Evolutionary conservation across 257 asterid genomes (phyloP).

Genomic region (Cynanchum wilfordii): DNA sequence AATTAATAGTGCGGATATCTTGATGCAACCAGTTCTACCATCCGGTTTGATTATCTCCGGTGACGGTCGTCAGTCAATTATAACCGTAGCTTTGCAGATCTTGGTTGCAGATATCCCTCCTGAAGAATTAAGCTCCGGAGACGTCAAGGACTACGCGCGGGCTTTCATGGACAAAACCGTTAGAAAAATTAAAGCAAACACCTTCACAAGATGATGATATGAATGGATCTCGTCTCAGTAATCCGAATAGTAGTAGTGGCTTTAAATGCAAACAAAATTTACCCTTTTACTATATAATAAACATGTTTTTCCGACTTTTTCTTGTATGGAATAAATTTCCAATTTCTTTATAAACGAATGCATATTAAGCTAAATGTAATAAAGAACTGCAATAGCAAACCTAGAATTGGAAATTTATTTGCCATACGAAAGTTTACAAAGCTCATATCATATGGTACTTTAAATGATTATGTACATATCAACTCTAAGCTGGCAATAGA

Average conservation of each 20-base stretch:
- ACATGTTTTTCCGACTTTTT: no score
- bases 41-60: conserved; percentile 58
- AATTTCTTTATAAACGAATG: neutral
- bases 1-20: conserved; percentile 35
- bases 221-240: no score
- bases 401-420: neutral
- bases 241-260: no score
- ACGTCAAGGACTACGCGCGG: conserved; percentile 34
- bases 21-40: conserved; percentile 42
- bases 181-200: conserved; percentile 38
- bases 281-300: no score
- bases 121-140: conserved; percentile 38
- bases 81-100: conserved; percentile 53
- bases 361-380: neutral
- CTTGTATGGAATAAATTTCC: no score
- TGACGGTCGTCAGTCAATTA: conserved; percentile 46
- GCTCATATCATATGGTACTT: neutral
- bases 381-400: neutral
- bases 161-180: conserved; percentile 44
- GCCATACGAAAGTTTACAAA: neutral
- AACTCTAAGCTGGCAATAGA: neutral
- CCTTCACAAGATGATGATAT: no score
- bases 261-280: no score
- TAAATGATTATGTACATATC: neutral
- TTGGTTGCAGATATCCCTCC: conserved; percentile 28